Percentiles rank a stretch among this genome's conserved stretches.
Conservation (phyloP, 2,329 filamentous ascomycete genomes). For the Epichloe baconii region DNA sequence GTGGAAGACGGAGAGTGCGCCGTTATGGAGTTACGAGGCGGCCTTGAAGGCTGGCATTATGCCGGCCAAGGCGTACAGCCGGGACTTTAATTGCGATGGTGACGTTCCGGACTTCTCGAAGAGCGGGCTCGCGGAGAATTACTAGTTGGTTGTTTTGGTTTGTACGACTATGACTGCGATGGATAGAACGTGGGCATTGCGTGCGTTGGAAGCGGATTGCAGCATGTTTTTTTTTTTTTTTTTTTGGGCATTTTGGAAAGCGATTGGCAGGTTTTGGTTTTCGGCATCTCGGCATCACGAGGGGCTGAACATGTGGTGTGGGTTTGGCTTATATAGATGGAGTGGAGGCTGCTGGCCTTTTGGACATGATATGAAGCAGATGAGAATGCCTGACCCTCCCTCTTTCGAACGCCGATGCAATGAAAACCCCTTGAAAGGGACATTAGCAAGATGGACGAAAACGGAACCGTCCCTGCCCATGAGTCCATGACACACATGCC, state of each 20-base stretch:
- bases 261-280: not conserved
- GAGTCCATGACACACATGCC: too few relatives aligned
- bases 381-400: too few relatives aligned
- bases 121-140: constrained; percentile 36
- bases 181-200: not conserved
- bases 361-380: too few relatives aligned
- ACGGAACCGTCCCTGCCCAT: too few relatives aligned
- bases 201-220: not conserved
- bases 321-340: too few relatives aligned
- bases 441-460: too few relatives aligned
- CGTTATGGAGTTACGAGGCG: constrained; percentile 86
- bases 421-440: too few relatives aligned
- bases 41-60: constrained; percentile 68
- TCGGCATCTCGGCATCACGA: not conserved
- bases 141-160: constrained; percentile 12
- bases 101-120: constrained; percentile 40
- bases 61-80: constrained; percentile 59
- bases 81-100: constrained; percentile 53
- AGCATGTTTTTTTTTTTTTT: too few relatives aligned
- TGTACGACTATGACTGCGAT: not conserved
- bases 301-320: not conserved
- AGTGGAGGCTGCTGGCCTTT: too few relatives aligned
- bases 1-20: constrained; percentile 76
- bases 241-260: not conserved
- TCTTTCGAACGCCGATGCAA: too few relatives aligned